Base-by-base conservation (phyloP, 441 rosid species). In the Syzygium syzygioides region DNA sequence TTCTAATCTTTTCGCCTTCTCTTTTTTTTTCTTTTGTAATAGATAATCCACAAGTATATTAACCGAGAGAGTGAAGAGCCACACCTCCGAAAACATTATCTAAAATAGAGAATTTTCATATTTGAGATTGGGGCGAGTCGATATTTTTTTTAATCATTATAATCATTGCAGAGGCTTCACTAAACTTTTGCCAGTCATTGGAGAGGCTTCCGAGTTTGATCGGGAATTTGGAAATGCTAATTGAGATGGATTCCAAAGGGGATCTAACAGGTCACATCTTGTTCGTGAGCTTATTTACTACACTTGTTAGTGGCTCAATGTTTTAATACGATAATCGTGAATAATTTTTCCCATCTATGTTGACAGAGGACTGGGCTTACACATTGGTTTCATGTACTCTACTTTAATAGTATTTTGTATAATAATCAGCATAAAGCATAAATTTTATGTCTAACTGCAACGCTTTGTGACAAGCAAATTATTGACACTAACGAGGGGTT, bases 21-120 rank as follows among this genome's bases (percentile, higher is more conserved):
- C 26, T 57, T 59, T 59, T 28, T 26, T 28, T 0, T 26, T 3
- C 66, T 28, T 59, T 59, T 59, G 66, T 59, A 59, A 26, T 59
- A 5, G 30, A 59, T 26, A 26, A 26, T 14, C 64, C 30, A 59
- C 64, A 59, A 26, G 64, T 0, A 59, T 26, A 59, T 26, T 59
- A 26, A 5, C 5, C 1, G 0, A 60, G 68, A 60, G 9, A 28
- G 34, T n/a, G 66, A 59, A 59, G 32, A 59, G 28, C 14, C 0
- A 1, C 0, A 26, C 66, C 66, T 59, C 0, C 2, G 1, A 28
- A 28, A 59, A 26, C 8, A 59, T 59, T 2, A 5, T 26, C 0
- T 59, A 3, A 59, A 59, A 59, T 59, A 59, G 17, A 59, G 17
- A 59, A 59, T 30, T 59, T 26, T 20, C 4, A 3, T 55, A 52